Evolutionary conservation across 257 asterid genomes (phyloP).

Genomic region (Voacanga thouarsii): DNA sequence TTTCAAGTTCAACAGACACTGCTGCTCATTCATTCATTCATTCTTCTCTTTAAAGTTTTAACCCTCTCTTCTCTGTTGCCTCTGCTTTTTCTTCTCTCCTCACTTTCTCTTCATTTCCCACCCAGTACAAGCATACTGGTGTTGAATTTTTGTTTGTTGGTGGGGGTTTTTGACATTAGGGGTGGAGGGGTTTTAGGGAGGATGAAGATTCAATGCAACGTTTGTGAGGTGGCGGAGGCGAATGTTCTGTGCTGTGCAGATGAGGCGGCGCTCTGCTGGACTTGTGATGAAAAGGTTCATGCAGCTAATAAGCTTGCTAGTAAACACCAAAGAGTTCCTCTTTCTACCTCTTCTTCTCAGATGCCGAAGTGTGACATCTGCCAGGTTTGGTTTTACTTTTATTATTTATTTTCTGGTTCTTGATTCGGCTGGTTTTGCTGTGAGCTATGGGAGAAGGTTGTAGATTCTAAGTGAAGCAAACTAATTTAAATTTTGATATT

Average conservation of each 20-base stretch:
- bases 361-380: constrained; percentile 90
- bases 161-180: neutral
- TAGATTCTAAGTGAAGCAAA: neutral
- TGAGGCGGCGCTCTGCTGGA: constrained; percentile 77
- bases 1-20: no score
- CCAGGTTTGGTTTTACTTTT: constrained; percentile 42
- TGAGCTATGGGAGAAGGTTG: neutral
- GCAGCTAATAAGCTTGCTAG: constrained; percentile 75
- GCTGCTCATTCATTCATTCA: no score
- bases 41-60: neutral
- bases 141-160: no score
- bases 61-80: neutral
- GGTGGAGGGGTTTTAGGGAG: neutral
- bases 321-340: constrained; percentile 75
- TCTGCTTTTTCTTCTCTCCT: neutral
- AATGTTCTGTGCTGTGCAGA: constrained; percentile 81
- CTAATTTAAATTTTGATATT: neutral
- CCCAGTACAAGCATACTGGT: no score
- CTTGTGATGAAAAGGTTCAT: constrained; percentile 71
- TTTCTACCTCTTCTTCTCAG: constrained; percentile 48
- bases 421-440: neutral
- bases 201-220: constrained; percentile 95
- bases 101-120: neutral
- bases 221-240: constrained; percentile 78
- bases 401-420: neutral